Percentiles rank a stretch among this genome's conserved stretches.
Evolutionary conservation across 495 filamentous ascomycete species (phyloP).

Genomic region (Pyrenopolyporus hunteri): DNA sequence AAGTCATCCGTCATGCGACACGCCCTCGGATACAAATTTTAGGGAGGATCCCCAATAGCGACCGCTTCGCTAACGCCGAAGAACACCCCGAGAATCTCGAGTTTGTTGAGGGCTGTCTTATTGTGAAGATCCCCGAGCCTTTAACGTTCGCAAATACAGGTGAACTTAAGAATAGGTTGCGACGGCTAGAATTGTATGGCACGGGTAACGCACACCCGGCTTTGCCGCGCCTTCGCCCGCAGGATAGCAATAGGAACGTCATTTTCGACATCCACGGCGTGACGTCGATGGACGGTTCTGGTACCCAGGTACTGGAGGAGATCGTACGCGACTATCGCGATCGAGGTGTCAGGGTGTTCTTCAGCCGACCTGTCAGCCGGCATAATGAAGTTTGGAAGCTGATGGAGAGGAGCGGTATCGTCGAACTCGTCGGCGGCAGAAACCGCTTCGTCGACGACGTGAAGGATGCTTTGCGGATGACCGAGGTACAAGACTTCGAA

Average conservation of each 20-base stretch:
- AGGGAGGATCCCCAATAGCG: constrained; percentile 82
- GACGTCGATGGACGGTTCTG: constrained; percentile 88
- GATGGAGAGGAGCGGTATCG: constrained; percentile 81
- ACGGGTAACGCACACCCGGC: constrained; percentile 84
- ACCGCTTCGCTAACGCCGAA: constrained; percentile 89
- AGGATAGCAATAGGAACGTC: constrained; percentile 81
- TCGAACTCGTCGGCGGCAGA: constrained; percentile 76
- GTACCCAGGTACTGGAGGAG: constrained; percentile 87
- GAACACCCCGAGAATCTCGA: constrained; percentile 76
- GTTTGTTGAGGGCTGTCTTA: constrained; percentile 87
- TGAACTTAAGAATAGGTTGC: constrained; percentile 81
- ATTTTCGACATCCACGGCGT: constrained; percentile 98
- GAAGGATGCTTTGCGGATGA: constrained; percentile 79
- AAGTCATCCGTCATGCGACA: constrained; percentile 87
- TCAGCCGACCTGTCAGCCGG: constrained; percentile 73
- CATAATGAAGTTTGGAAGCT: constrained; percentile 70
- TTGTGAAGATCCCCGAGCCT: constrained; percentile 96
- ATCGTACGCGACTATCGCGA: constrained; percentile 80
- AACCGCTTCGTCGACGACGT: constrained; percentile 81
- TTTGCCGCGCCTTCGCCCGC: constrained; percentile 72
- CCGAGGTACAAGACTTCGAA: constrained; percentile 66
- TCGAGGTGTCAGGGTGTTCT: constrained; percentile 81
- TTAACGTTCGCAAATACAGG: constrained; percentile 98
- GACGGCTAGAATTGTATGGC: constrained; percentile 86
- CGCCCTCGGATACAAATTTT: constrained; percentile 96